Conservation (phyloP, 345 rosid genomes). For the Barbarea vulgaris region DNA sequence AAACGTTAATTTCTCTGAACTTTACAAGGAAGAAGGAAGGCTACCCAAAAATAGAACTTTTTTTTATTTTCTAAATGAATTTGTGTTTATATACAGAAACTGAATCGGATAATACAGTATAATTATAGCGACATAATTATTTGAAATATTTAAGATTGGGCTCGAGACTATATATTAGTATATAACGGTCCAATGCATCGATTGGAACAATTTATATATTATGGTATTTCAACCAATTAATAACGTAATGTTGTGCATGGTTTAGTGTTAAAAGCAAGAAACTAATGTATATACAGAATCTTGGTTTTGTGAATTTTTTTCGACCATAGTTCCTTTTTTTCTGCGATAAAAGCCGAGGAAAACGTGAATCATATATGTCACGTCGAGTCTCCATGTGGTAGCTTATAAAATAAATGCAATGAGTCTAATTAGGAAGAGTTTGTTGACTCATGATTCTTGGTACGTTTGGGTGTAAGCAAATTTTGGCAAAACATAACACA, state of each 20-base stretch:
- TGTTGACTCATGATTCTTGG: not conserved
- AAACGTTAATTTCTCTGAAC: conserved; percentile 41
- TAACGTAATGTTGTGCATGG: too few species aligned
- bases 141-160: not conserved
- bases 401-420: not conserved
- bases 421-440: not conserved
- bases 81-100: conserved; percentile 24
- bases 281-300: too few species aligned
- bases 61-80: conserved; percentile 3
- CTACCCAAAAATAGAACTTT: conserved; percentile 12
- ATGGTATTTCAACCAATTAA: too few species aligned
- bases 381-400: not conserved
- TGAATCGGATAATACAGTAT: not conserved
- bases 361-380: not conserved
- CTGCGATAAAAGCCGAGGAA: too few species aligned
- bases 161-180: not conserved
- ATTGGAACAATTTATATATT: not conserved
- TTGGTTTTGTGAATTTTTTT: too few species aligned
- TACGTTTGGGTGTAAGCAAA: not conserved
- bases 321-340: too few species aligned
- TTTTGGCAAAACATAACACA: not conserved
- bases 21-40: conserved; percentile 33
- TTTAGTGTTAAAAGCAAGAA: too few species aligned
- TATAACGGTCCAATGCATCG: not conserved
- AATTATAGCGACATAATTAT: not conserved